Percentiles rank a stretch among this genome's conserved stretches.
Conservation (phyloP, 2,329 filamentous ascomycete species). For the Colletotrichum ledebouriae region DNA sequence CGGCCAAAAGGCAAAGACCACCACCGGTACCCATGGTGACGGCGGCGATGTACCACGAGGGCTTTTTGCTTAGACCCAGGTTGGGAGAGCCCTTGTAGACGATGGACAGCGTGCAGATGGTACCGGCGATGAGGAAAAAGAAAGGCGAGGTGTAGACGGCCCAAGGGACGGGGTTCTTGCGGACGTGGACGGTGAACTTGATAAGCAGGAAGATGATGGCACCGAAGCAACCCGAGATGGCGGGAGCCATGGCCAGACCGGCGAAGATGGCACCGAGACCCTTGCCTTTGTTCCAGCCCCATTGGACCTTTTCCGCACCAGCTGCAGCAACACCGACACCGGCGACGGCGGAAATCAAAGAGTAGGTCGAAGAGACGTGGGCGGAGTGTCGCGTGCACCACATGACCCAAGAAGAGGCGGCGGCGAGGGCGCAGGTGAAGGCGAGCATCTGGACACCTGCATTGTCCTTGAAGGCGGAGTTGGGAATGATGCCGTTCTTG, state of each 20-base stretch:
- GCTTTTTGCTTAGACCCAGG: slow-evolving; percentile 75
- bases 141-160: slow-evolving; percentile 80
- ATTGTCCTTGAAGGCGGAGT: slow-evolving; percentile 68
- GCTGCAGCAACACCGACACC: slow-evolving; percentile 78
- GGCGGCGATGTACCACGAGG: slow-evolving; percentile 74
- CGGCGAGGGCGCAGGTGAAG: slow-evolving; percentile 74
- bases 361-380: slow-evolving; percentile 81
- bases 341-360: slow-evolving; percentile 76
- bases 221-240: slow-evolving; percentile 74
- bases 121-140: slow-evolving; percentile 83
- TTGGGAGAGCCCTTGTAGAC: slow-evolving; percentile 85
- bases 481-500: slow-evolving; percentile 82
- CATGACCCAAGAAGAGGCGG: slow-evolving; percentile 81
- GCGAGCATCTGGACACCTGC: slow-evolving; percentile 77
- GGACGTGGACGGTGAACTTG: slow-evolving; percentile 78
- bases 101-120: slow-evolving; percentile 80
- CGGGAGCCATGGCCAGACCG: slow-evolving; percentile 78
- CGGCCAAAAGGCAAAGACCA: slow-evolving; percentile 70
- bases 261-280: slow-evolving; percentile 80
- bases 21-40: slow-evolving; percentile 75
- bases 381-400: slow-evolving; percentile 82
- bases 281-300: slow-evolving; percentile 78
- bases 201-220: slow-evolving; percentile 80
- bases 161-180: slow-evolving; percentile 79
- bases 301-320: slow-evolving; percentile 72